Evolutionary conservation across 1,284 basidiomycete genomes (phyloP), one percentile per base, ranked within the genome.

Genomic region (Vanrija sp.): DNA sequence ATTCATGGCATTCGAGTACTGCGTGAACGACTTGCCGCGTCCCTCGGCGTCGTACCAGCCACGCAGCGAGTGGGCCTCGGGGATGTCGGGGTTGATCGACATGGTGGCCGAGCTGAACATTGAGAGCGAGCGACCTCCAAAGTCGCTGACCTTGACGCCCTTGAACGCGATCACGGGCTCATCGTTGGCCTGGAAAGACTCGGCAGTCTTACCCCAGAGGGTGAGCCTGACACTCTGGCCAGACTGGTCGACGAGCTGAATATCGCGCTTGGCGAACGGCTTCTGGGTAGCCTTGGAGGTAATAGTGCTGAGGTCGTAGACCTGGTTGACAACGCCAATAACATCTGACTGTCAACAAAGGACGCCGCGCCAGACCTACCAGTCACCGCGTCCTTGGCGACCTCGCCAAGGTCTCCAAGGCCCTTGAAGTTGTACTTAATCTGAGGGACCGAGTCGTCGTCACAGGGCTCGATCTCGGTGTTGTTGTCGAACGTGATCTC

Each of bases 191-290:
- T 73, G 73, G 71, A 87, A 98, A 44, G 82, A 82, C 70, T 98
- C 93, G 2, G 95, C 96, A 71, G 89, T 87, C 72, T 89, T 93
- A 25, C 95, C 96, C 95, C 96, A 99, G 6, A 98, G 79, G 3
- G 96, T 98, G 61, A 98, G 74, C 25, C 89, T 84, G 36, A 95
- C 86, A 31, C 85, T 85, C 71, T 81, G 91, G 27, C 82, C 82
- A 9, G 89, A 87, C 59, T 84, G 84, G 72, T 99, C 96, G 15
- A 94, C 92, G 16, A 99, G 78, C 1, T 83, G 86, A 45, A 97
- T 77, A 50, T 97, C 93, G 55, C 93, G 85, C 75, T 97, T 97
- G 42, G 82, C 79, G 58, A 91, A 82, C 86, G 82, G 81, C 73
- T 85, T 85, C 62, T 84, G 83, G 37, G 83, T 82, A 31, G 84